These are phyloP conservation scores for Claviceps purpurea DNA, from an alignment of 2,329 filamentous ascomycete genomes.

Conservation along the genomic window DNA sequence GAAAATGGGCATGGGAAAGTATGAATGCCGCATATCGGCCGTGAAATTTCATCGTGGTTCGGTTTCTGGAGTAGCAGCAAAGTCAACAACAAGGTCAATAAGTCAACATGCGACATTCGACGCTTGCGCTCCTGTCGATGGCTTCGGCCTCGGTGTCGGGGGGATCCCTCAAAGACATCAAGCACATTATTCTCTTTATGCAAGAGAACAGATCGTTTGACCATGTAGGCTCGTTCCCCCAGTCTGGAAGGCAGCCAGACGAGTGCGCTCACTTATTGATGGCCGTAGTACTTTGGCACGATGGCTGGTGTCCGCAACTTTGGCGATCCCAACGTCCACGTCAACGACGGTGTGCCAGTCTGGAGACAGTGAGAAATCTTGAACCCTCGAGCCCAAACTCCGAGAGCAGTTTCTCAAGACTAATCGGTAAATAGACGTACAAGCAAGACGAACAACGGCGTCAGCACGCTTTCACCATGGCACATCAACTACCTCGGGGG, in stretches of 20 bases:
- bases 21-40: neutral
- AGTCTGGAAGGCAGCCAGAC: neutral
- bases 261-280: neutral
- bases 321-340: slow-evolving; percentile 26
- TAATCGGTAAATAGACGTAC: neutral
- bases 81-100: neutral
- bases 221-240: slow-evolving; percentile 12
- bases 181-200: slow-evolving; percentile 47
- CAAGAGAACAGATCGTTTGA: slow-evolving; percentile 27
- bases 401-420: neutral
- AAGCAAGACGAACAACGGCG: slow-evolving; percentile 19
- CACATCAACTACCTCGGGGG: slow-evolving; percentile 35
- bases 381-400: neutral
- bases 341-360: slow-evolving; percentile 24
- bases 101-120: neutral
- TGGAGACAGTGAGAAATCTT: slow-evolving; percentile 32
- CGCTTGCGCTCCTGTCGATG: slow-evolving; percentile 5
- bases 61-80: neutral
- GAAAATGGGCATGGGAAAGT: neutral
- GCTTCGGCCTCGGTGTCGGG: slow-evolving; percentile 13
- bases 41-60: neutral
- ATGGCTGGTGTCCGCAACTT: slow-evolving; percentile 44
- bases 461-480: slow-evolving; percentile 35
- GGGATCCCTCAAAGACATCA: slow-evolving; percentile 33
- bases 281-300: slow-evolving; percentile 35